Conservation (phyloP, 2,329 filamentous ascomycete species). For the Colletotrichum chlorophyti region DNA sequence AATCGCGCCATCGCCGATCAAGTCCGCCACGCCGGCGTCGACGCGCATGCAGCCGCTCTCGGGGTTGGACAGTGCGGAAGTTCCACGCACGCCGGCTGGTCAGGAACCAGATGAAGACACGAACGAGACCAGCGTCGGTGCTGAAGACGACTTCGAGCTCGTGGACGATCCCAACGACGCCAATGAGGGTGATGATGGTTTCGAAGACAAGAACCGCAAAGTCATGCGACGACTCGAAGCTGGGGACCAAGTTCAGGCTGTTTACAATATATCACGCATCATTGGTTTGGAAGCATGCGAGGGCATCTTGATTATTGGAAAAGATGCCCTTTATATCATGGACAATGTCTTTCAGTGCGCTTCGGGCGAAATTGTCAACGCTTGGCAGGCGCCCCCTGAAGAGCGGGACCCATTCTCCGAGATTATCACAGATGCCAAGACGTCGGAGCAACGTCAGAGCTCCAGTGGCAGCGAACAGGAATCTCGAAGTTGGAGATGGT, state of each 20-base stretch:
- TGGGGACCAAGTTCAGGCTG: conserved; percentile 89
- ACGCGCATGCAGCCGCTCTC: conserved; percentile 31
- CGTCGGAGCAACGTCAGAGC: conserved; percentile 66
- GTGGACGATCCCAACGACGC: conserved; percentile 91
- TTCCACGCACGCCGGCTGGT: conserved; percentile 30
- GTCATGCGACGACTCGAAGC: conserved; percentile 93
- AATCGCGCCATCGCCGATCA: conserved; percentile 28
- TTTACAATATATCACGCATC: conserved; percentile 95
- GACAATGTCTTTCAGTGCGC: conserved; percentile 96
- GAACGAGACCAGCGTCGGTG: conserved; percentile 42
- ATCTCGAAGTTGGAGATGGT: conserved; percentile 91
- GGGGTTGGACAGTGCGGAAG: conserved; percentile 21
- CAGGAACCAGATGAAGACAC: conserved; percentile 35
- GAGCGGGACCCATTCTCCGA: conserved; percentile 95
- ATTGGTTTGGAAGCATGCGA: conserved; percentile 93
- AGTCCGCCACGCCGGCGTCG: conserved; percentile 33
- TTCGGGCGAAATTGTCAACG: conserved; percentile 96
- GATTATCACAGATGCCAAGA: conserved; percentile 80
- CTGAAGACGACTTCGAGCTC: conserved; percentile 94
- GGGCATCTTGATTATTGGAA: conserved; percentile 90
- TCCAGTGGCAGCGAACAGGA: conserved; percentile 73
- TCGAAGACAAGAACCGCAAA: conserved; percentile 97
- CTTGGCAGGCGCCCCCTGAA: conserved; percentile 89
- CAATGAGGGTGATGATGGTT: conserved; percentile 75
- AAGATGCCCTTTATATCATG: conserved; percentile 90